Conservation (phyloP, 2,329 filamentous ascomycete genomes). For the Macroventuria anomochaeta region DNA sequence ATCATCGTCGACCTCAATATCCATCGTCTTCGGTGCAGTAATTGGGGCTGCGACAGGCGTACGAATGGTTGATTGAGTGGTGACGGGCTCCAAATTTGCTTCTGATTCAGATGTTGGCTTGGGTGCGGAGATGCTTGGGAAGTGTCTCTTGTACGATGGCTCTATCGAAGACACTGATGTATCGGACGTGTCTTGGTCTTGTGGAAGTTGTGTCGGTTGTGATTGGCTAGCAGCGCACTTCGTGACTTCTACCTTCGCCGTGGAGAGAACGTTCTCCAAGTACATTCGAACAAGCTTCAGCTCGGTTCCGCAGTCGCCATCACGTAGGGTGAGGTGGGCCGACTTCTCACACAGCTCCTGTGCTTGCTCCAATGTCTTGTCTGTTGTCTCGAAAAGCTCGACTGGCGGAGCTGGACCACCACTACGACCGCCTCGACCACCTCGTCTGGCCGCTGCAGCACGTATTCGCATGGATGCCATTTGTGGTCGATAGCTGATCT, state of each 20-base stretch:
- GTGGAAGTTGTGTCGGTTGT: conserved; percentile 17
- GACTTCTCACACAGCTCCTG: conserved; percentile 84
- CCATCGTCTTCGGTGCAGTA: conserved; percentile 30
- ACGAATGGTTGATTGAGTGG: conserved; percentile 3
- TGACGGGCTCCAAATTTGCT: conserved; percentile 14
- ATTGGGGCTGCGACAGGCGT: conserved; percentile 9
- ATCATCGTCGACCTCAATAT: conserved; percentile 48
- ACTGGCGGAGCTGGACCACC: conserved; percentile 25
- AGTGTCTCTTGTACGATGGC: conserved; percentile 24
- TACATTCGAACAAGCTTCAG: conserved; percentile 71
- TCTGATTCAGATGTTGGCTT: conserved; percentile 7
- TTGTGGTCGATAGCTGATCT: conserved; percentile 47
- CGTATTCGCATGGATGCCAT: conserved; percentile 43
- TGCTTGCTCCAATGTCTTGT: conserved; percentile 79
- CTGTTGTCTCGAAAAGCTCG: conserved; percentile 66
- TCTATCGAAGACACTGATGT: conserved; percentile 26
- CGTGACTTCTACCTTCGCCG: conserved; percentile 56
- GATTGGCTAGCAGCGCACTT: conserved; percentile 31
- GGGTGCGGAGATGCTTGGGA: conserved; percentile 19
- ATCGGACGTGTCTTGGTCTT: conserved; percentile 25
- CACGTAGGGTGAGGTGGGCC: conserved; percentile 87
- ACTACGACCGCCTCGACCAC: conserved; percentile 10
- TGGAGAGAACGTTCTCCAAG: conserved; percentile 67
- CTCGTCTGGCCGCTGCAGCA: conserved; percentile 22
- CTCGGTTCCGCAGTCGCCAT: conserved; percentile 82